Base-by-base conservation (phyloP, 2,329 filamentous ascomycete species). In the Fusarium concolor region DNA sequence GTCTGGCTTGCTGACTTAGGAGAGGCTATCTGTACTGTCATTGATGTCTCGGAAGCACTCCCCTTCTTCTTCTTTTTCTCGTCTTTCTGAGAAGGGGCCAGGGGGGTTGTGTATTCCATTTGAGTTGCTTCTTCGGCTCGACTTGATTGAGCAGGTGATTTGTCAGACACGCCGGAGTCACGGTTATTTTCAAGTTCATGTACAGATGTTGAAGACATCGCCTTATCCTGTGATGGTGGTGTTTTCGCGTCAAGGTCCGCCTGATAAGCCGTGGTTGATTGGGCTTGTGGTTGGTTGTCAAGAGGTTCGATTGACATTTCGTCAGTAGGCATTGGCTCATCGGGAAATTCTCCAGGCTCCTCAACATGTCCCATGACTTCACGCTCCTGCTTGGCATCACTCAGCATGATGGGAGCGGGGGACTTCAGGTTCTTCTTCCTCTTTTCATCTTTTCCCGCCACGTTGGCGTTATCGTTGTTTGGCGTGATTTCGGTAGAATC, bases 51-150 rank as follows among this genome's bases (percentile, higher is more conserved):
- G 17, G 31, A 22, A 41, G 50, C 22, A 54, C 68, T 62, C 60
- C 67, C 52, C 59, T 70, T 70, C 39, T 73, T 73, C 38, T 24
- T 24, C 22, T 31, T 47, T 22, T 56, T 42, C 53, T 65, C 64
- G 24, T 65, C 67, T 33, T 70, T 73, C 41, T 74, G 74, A 10
- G 52, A 67, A 29, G 62, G 50, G 12, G 31, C 26, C 11, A 55
- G 55, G 22, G 18, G 24, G 10, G 63, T 33, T 41, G 47, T 50
- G 26, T 68, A 55, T 11, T 67, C 67, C 39, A 67, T 60, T 39
- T 60, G 47, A 18, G 57, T 39, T 28, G 62, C 39, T 29, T 28
- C 15, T 17, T 38, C 33, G 18, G 43, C 17, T 46, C 45, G 51
- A 14, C 10, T 50, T 29, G 42, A 5, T 29, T 31, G 31, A 18